phyloP scores from a whole-genome alignment of 2,329 filamentous ascomycete genomes.

The Fusarium sacchari region DNA sequence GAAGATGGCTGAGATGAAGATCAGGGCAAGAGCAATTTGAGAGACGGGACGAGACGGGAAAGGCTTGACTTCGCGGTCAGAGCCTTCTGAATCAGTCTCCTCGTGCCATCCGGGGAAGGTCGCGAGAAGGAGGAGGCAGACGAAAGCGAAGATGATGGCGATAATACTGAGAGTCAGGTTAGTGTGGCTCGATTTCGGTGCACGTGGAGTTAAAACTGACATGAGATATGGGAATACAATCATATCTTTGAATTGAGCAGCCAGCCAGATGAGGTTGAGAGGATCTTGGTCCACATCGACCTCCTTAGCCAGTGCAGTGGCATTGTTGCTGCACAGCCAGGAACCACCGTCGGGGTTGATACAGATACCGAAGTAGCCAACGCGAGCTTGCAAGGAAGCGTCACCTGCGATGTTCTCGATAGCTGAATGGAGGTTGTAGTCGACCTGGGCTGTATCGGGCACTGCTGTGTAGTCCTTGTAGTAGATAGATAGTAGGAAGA shows the following conservation, averaged over 20 bases:
- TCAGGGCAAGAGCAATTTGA: constrained; percentile 91
- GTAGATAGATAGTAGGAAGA: constrained; percentile 98
- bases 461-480: constrained; percentile 86
- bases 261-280: constrained; percentile 96
- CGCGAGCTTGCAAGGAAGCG: constrained; percentile 86
- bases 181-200: background rate
- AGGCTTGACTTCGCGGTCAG: constrained; percentile 89
- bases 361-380: constrained; percentile 98
- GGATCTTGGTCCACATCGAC: constrained; percentile 93
- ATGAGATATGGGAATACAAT: constrained; percentile 98
- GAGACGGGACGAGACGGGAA: constrained; percentile 93
- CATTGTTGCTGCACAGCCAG: constrained; percentile 97
- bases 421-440: constrained; percentile 85
- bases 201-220: constrained; percentile 61
- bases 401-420: constrained; percentile 90
- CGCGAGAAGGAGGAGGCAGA: constrained; percentile 92
- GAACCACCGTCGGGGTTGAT: constrained; percentile 89
- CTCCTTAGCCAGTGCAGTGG: constrained; percentile 89
- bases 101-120: constrained; percentile 99
- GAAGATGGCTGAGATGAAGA: constrained; percentile 81
- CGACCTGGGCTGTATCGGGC: constrained; percentile 87
- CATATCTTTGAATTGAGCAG: constrained; percentile 96
- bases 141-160: constrained; percentile 95
- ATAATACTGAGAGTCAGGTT: constrained; percentile 74
- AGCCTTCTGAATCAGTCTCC: constrained; percentile 81